These are phyloP conservation scores for Phytophthora megakarya DNA, from an alignment of 352 stramenopile species.

Conservation along the genomic window DNA sequence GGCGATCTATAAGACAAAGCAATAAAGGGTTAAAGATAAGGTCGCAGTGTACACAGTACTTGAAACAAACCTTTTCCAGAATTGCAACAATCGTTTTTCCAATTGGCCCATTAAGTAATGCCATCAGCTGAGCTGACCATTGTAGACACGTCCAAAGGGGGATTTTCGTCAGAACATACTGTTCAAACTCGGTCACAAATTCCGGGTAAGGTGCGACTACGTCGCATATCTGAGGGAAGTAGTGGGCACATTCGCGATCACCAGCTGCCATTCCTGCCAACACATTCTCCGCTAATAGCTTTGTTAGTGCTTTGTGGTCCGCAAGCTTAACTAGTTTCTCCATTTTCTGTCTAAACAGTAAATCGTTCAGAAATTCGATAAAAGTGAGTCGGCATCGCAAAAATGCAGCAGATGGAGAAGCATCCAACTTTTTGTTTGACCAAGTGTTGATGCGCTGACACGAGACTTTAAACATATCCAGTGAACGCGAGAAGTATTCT, in stretches of 20 bases:
- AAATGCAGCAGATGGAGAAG: slow-evolving; percentile 28
- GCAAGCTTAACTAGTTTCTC: slow-evolving; percentile 45
- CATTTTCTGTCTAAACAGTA: slow-evolving; percentile 51
- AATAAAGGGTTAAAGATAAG: slow-evolving; percentile 1
- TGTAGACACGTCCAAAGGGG: slow-evolving; percentile 82
- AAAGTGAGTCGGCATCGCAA: slow-evolving; percentile 58
- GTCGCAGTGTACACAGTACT: background rate
- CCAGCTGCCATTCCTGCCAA: slow-evolving; percentile 64
- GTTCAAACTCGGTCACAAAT: slow-evolving; percentile 52
- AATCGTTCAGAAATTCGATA: slow-evolving; percentile 73
- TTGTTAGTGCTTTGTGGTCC: slow-evolving; percentile 45
- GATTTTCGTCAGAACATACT: slow-evolving; percentile 48
- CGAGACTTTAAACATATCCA: slow-evolving; percentile 67
- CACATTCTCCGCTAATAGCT: slow-evolving; percentile 64
- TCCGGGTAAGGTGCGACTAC: slow-evolving; percentile 56
- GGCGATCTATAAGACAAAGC: slow-evolving; percentile 54
- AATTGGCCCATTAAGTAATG: slow-evolving; percentile 64
- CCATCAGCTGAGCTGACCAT: slow-evolving; percentile 82
- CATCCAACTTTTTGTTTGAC: background rate
- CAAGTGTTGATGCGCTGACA: slow-evolving; percentile 29
- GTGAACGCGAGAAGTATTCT: slow-evolving; percentile 59
- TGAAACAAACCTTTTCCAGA: slow-evolving; percentile 69
- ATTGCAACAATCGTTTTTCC: slow-evolving; percentile 58
- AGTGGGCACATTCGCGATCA: slow-evolving; percentile 70
- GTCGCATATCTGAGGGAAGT: slow-evolving; percentile 78